Percentiles rank a stretch among this genome's conserved stretches.
These are phyloP conservation scores for Corylus heterophylla DNA, from an alignment of 306 rosid species.

Conservation along the genomic window DNA sequence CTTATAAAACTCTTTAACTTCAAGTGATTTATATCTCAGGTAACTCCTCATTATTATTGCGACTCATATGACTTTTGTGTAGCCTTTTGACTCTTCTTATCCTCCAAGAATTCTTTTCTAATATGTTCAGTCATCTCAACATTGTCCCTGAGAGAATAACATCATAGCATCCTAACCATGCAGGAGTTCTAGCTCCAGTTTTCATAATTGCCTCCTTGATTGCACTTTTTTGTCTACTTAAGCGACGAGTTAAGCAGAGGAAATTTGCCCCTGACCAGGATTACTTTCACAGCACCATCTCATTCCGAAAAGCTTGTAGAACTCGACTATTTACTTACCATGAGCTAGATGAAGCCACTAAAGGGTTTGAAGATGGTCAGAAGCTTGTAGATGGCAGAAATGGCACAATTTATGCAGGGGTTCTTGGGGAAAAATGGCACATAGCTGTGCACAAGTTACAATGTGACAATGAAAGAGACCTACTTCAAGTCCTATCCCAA, in stretches of 20 bases:
- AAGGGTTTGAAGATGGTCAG: constrained; percentile 51
- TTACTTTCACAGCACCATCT: constrained; percentile 47
- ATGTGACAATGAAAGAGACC: constrained; percentile 65
- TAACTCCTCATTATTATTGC: no score
- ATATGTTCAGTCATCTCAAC: no score
- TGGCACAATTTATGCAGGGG: constrained; percentile 65
- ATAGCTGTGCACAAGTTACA: constrained; percentile 70
- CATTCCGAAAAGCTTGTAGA: constrained; percentile 62
- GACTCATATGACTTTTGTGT: no score
- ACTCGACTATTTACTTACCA: constrained; percentile 61
- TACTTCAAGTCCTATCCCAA: constrained; percentile 62
- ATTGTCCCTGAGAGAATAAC: constrained; percentile 10
- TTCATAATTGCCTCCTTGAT: constrained; percentile 63
- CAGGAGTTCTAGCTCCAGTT: constrained; percentile 82
- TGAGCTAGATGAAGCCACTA: constrained; percentile 79
- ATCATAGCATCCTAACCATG: constrained; percentile 27
- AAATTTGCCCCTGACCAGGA: constrained; percentile 48
- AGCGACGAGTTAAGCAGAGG: constrained; percentile 46
- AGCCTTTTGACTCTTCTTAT: no score
- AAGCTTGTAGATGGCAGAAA: constrained; percentile 54
- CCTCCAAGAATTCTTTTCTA: no score
- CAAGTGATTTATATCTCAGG: no score
- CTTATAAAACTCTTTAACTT: no score
- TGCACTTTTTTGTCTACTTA: constrained; percentile 60
- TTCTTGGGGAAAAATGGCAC: constrained; percentile 70